Percentiles rank a stretch among this genome's conserved stretches.
These are phyloP conservation scores for Fusarium sp. DNA, from an alignment of 2,329 filamentous ascomycete species.

Conservation along the genomic window DNA sequence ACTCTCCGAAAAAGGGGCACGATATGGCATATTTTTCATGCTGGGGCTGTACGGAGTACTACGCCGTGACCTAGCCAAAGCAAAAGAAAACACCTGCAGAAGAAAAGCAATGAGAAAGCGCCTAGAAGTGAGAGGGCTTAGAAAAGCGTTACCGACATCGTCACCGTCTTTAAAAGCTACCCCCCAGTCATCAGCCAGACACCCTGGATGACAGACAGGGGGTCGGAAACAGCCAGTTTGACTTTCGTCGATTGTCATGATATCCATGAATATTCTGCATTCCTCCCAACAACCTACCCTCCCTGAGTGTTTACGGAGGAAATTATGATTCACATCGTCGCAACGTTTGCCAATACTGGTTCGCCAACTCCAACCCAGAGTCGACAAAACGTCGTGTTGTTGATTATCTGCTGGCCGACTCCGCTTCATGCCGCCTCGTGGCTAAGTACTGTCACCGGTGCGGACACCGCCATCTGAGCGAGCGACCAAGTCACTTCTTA, in stretches of 20 bases:
- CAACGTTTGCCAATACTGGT: conserved; percentile 15
- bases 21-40: conserved; percentile 4
- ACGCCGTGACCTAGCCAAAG: conserved; percentile 17
- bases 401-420: conserved; percentile 34
- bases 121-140: conserved; percentile 1
- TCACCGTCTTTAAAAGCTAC: conserved; percentile 25
- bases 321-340: conserved; percentile 15
- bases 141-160: conserved; percentile 17
- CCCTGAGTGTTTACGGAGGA: conserved; percentile 10
- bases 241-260: conserved; percentile 29
- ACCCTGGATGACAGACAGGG: conserved; percentile 35
- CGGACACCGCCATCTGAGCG: conserved; percentile 35
- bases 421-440: conserved; percentile 36
- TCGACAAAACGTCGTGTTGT: conserved; percentile 16
- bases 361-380: conserved; percentile 17
- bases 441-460: conserved; percentile 37
- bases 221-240: conserved; percentile 33
- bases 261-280: conserved; percentile 24
- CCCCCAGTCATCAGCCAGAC: conserved; percentile 24
- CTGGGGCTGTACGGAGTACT: conserved; percentile 28
- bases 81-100: conserved; percentile 16
- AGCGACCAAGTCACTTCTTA: conserved; percentile 23
- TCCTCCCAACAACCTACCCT: conserved; percentile 27
- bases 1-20: conserved; percentile 24
- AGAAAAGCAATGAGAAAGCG: conserved; percentile 29